A percentile compares a stretch with the other conserved stretches of the same genome.
Evolutionary conservation across 2,329 filamentous ascomycete species (phyloP).

Genomic region (Pseudovirgaria hyperparasitica): DNA sequence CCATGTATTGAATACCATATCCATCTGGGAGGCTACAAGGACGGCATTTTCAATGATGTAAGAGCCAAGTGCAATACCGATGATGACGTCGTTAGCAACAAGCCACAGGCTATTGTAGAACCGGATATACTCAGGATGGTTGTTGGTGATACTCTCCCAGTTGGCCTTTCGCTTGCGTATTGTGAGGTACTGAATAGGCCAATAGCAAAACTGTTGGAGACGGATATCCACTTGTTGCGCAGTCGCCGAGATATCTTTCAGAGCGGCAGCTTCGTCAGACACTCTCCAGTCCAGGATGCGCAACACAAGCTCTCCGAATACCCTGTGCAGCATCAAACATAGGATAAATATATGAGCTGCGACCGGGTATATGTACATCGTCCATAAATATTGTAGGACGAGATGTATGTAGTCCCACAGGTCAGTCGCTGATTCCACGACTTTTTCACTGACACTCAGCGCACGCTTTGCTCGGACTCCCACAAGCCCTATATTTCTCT

Average conservation of each 20-base stretch:
- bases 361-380: slow-evolving; percentile 65
- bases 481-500: slow-evolving; percentile 80
- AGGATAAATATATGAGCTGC: slow-evolving; percentile 61
- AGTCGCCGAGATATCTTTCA: slow-evolving; percentile 93
- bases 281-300: slow-evolving; percentile 74
- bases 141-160: slow-evolving; percentile 92
- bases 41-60: slow-evolving; percentile 93
- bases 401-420: slow-evolving; percentile 63
- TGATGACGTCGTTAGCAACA: slow-evolving; percentile 96
- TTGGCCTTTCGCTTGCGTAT: slow-evolving; percentile 78
- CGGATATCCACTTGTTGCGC: slow-evolving; percentile 96
- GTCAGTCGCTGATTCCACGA: slow-evolving; percentile 85
- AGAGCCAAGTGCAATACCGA: slow-evolving; percentile 88
- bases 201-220: slow-evolving; percentile 96
- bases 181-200: slow-evolving; percentile 93
- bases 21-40: slow-evolving; percentile 71
- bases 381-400: slow-evolving; percentile 57
- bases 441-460: slow-evolving; percentile 84
- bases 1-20: slow-evolving; percentile 62
- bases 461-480: slow-evolving; percentile 69
- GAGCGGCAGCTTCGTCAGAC: slow-evolving; percentile 58
- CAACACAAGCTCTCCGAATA: slow-evolving; percentile 68
- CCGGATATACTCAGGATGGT: slow-evolving; percentile 93
- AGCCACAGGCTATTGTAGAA: slow-evolving; percentile 99
- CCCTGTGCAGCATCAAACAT: slow-evolving; percentile 64